Base-by-base conservation (phyloP, 2,329 filamentous ascomycete species). In the Colletotrichum camelliae region DNA sequence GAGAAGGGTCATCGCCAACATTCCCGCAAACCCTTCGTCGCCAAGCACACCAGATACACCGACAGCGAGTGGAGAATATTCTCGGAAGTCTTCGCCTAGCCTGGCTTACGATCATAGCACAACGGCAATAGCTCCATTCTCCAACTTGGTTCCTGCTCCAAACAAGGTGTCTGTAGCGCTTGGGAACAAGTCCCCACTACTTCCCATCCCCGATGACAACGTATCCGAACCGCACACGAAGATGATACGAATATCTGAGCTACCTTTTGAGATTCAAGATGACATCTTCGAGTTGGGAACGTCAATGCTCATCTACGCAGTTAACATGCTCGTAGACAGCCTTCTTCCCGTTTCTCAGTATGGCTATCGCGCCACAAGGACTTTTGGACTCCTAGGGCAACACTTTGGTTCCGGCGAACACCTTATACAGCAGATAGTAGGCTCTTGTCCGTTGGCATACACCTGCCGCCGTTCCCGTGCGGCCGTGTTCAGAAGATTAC, bases 31-130 rank as follows among this genome's bases (percentile, higher is more conserved):
- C 29, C 29, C 29, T 6, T 1, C 39, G 3, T 48, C 39, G 18
- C 2, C 39, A 48, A 48, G n/a, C 3, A 2, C 12, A 3, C n/a
- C 39, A 48, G 9, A 3, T 2, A 48, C 18, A 48, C n/a, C 18
- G 39, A 7, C 39, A 48, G 9, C 1, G 39, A 21, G 39, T n/a
- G 18, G 1, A 1, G 18, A 48, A 6, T 1, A 12, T 48, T 7
- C 5, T 9, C 39, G n/a, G 2, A 1, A 48, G 39, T 1, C 39
- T n/a, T n/a, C 1, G n/a, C 0, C 1, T 9, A 6, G 8, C 2
- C 18, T 48, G 39, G 39, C 18, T 48, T 5, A 48, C 39, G 0
- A n/a, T 48, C 18, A 48, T 48, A 9, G 5, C 39, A 48, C 1
- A 48, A 10, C 39, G 5, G 39, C 39, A n/a, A 48, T 12, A 48